Evolutionary conservation across 2,329 filamentous ascomycete species (phyloP), one percentile per base, ranked within the genome.

Genomic region (Aspergillus chevalieri): DNA sequence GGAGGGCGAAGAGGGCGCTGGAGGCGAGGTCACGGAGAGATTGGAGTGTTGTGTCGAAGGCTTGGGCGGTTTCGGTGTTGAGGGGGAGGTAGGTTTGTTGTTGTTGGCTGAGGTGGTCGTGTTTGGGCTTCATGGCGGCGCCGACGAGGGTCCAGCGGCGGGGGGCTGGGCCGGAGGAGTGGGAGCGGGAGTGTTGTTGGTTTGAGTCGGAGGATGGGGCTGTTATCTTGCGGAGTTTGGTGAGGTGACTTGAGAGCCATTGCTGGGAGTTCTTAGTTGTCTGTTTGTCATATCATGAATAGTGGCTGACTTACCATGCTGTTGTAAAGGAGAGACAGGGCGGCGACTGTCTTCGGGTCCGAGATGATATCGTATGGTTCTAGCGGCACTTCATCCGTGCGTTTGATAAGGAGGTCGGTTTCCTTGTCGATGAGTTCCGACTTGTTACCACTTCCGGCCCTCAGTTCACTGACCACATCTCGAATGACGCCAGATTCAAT

Each of bases 261-360:
- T 94, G 93, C 74, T 76, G 44, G 15, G 51, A 44, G 41, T 6
- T 19, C 44, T 59, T 47, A 62, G 58, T 45, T 43, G 51, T 46
- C 34, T 21, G 43, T 15, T 1, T 14, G 17, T 17, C 26, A 14
- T 43, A 28, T 22, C 4, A 22, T 3, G 21, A 10, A 7, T 10
- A 9, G 17, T 36, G 17, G 14, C 14, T 49, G 43, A 57, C 67
- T 56, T 59, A 75, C 73, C 89, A 97, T 95, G 74, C 91, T 96
- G 45, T 91, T 96, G 68, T 95, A 94, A 33, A 98, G 76, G 36
- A 96, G 79, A 59, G 91, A 96, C 4, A 98, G 74, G 3, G 86
- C 86, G 41, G 86, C 83, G 24, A 97, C 85, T 3, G 85, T 87
- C 65, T 97, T 94, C 22, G 87, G 84, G 62, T 97, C 91, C 41